Conservation (phyloP, 139 green algal genomes). For the Bryopsis sp. region DNA sequence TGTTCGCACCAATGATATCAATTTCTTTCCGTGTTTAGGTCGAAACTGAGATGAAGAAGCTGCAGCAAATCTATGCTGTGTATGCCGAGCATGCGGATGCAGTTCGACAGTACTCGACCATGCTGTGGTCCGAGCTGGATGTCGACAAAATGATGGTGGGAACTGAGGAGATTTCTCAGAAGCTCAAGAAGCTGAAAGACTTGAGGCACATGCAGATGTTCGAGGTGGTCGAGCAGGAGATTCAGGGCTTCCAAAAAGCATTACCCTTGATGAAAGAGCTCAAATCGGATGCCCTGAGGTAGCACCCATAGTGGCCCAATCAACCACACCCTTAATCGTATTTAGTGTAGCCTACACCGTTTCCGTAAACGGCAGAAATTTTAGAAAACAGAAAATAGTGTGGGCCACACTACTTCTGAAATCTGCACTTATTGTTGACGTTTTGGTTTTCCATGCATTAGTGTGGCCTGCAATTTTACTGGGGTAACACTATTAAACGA, state of each 20-base stretch:
- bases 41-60: constrained; percentile 56
- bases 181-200: constrained; percentile 50
- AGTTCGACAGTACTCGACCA: constrained; percentile 45
- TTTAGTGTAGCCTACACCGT: too few species aligned
- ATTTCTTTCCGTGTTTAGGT: constrained; percentile 26
- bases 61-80: constrained; percentile 61
- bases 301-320: neutral
- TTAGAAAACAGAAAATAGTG: too few species aligned
- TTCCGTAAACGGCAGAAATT: too few species aligned
- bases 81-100: constrained; percentile 55
- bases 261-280: constrained; percentile 77
- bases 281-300: constrained; percentile 65
- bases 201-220: constrained; percentile 56
- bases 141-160: constrained; percentile 53
- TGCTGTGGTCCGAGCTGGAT: constrained; percentile 76
- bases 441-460: too few species aligned
- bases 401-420: too few species aligned
- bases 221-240: constrained; percentile 52
- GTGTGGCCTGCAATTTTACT: too few species aligned
- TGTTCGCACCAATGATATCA: constrained; percentile 2
- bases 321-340: too few species aligned
- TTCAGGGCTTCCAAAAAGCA: constrained; percentile 65
- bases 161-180: constrained; percentile 43
- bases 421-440: neutral
- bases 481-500: too few species aligned